Base-by-base conservation (phyloP, 2,329 filamentous ascomycete species). In the Aspergillus sp. region DNA sequence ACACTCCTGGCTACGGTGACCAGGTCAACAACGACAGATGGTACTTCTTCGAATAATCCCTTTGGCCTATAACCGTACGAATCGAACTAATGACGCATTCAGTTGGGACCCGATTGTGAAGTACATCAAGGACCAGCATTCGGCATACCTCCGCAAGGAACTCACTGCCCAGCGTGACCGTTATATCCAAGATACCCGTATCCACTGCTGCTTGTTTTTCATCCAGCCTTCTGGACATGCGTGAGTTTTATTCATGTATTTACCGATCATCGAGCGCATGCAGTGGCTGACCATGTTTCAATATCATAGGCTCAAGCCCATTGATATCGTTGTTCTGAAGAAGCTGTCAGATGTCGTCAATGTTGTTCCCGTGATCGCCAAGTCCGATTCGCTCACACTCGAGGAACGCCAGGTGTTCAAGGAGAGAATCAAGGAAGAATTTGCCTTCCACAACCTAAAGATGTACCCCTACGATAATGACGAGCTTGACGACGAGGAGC, bases 81-180 rank as follows among this genome's bases (percentile, higher is more conserved):
- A 48, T 17, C 38, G 39, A 35, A 51, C 56, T 63, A 54, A 64
- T 59, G 7, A 30, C 45, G 51, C 47, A 33, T 43, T 15, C 55
- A 78, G 75, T 84, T 98, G 93, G 93, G 93, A 98, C 69, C 93
- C 93, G 55, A 98, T 98, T 71, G 91, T 98, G 80, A 98, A 98
- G 80, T 98, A 98, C 77, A 98, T 98, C 82, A 98, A 98, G 82
- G 93, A 98, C 75, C 93, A 98, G 79, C 93, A 98, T 80, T 96
- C 90, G 46, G 91, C 93, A 64, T 98, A 97, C 78, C 84, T 98
- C 62, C 88, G 93, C 74, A 98, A 98, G 82, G 93, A 98, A 75
- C 89, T 98, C 66, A 97, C 93, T 48, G 93, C 93, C 60, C 93
- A 98, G 80, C 88, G 93, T 75, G 93, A 98, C 76, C 86, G 93